These are phyloP conservation scores for Candida ulmi DNA, from an alignment of 805 yeast genomes.

Conservation along the genomic window DNA sequence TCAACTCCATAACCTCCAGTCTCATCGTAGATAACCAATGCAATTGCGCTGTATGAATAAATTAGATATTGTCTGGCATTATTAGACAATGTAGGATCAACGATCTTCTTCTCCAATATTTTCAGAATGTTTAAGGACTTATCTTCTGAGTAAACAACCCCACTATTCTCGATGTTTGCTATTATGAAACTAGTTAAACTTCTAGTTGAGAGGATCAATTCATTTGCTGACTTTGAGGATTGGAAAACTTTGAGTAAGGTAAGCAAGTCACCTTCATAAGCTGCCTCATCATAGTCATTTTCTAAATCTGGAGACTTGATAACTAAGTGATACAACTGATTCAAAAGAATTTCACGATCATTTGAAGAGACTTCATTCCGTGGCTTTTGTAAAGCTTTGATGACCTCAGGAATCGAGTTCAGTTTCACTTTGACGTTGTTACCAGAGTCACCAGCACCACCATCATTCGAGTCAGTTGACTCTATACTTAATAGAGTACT, in stretches of 20 bases:
- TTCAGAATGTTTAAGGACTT: constrained; percentile 11
- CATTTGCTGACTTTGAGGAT: constrained; percentile 12
- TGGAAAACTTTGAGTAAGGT: constrained; percentile 14
- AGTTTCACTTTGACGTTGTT: constrained; percentile 13
- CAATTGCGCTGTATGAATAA: constrained; percentile 19
- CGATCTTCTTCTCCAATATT: constrained; percentile 16
- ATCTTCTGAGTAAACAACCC: constrained; percentile 13
- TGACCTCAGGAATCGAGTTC: constrained; percentile 18
- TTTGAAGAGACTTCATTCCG: constrained; percentile 15
- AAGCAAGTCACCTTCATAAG: constrained; percentile 14
- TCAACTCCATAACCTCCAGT: constrained; percentile 25
- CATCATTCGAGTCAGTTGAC: constrained; percentile 4
- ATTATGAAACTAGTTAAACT: constrained; percentile 18
- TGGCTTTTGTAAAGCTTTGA: constrained; percentile 15
- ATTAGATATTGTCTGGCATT: constrained; percentile 15
- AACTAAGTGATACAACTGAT: constrained; percentile 19
- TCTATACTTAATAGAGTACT: constrained; percentile 11
- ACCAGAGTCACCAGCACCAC: constrained; percentile 5
- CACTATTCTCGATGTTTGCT: constrained; percentile 19
- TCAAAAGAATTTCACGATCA: constrained; percentile 22
- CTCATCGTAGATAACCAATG: constrained; percentile 19
- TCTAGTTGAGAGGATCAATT: constrained; percentile 10
- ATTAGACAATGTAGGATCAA: constrained; percentile 9
- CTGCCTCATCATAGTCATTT: constrained; percentile 10
- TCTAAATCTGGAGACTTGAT: constrained; percentile 13